Evolutionary conservation across 306 rosid genomes (phyloP), one percentile per base, ranked within the genome.

Genomic region (Phaseolus lunatus): DNA sequence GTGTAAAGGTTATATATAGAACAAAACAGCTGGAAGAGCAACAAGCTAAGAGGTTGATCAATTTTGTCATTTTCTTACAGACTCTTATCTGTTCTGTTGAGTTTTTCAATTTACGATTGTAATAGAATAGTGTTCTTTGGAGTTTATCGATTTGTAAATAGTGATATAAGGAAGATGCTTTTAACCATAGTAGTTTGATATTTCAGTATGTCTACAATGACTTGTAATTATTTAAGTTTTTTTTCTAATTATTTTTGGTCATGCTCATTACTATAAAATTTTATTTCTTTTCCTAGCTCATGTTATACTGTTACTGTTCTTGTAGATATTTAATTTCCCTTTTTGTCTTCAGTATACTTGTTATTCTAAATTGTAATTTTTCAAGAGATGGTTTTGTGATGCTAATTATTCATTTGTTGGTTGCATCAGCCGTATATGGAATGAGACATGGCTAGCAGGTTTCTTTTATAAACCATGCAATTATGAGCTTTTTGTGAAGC

Each of bases 391-490:
- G 41, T 78, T 67, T 67, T 56, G 4, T 64, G 45, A 61, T 61
- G 18, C 82, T 82, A 43, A 58, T 78, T 52, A 24, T 50, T 63
- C 35, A 69, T 23, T 49, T 78, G 68, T 75, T 67, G 81, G 57
- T 86, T 67, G 76, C 68, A 72, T 86, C 93, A 95, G 98, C 76
- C 97, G 98, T 80, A 95, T 95, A 76, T 92, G 98, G 98, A 95
- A 95, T 18, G 98, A 92, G 88, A 92, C 98, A 31, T 95, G 98
- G 98, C 86, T 95, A 68, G 82, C 98, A 14, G 81, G 95, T 83
- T 95, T 95, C 96, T 95, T 95, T 85, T 95, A 95, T 84, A 95
- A 92, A 83, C 98, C 98, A 41, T 95, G 99, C 90, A 95, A 95
- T 85, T 92, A 92, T 78, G 99, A 95, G 73, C 92, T 95, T 54